Base-by-base conservation (phyloP, 1,284 basidiomycete species). In the Melampsora abietis-canadensis region DNA sequence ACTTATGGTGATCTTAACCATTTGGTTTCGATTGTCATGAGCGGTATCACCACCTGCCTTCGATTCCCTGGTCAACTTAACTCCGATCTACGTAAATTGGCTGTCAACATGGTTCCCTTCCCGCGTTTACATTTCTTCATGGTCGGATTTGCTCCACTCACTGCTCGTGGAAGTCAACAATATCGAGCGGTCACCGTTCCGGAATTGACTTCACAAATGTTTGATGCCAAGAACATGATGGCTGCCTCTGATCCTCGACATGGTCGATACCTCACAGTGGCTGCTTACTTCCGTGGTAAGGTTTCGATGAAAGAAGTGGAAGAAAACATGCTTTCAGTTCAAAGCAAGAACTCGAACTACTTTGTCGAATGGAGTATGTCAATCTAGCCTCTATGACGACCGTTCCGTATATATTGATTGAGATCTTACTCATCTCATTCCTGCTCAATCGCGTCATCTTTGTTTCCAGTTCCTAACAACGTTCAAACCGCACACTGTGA, bases 251-350 rank as follows among this genome's bases (percentile, higher is more conserved):
- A 94, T 68, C 67, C 44, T 54, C 89, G 90, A 81, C 91, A 96
- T 81, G 95, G 96, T 79, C 92, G 92, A 78, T 94, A 92, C 82
- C 84, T 82, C 66, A 83, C 92, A 85, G 92, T 97, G 77, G 93
- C 94, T 40, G 94, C 94, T 78, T 90, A 96, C 83, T 99, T 96
- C 92, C 92, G 96, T 84, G 95, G 95, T 81, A 94, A 94, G 85
- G 93, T 97, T 76, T 92, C 93, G 44, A 96, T 97, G 27, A 95
- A 94, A 85, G 95, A 98, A 82, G 92, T 98, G 76, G 94, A 98
- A 85, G 95, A 98, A 77, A 91, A 95, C 83, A 95, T 97, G 92
- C 37, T 40, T 40, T 70, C 87, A 62, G 92, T 97, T 61, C 94
- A 97, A 86, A 91, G 87, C 87, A 97, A 96, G 88, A 96, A 96